A percentile compares a stretch with the other conserved stretches of the same genome.
Evolutionary conservation across 2,329 filamentous ascomycete species (phyloP).

Genomic region (Pseudogymnoascus sp.): DNA sequence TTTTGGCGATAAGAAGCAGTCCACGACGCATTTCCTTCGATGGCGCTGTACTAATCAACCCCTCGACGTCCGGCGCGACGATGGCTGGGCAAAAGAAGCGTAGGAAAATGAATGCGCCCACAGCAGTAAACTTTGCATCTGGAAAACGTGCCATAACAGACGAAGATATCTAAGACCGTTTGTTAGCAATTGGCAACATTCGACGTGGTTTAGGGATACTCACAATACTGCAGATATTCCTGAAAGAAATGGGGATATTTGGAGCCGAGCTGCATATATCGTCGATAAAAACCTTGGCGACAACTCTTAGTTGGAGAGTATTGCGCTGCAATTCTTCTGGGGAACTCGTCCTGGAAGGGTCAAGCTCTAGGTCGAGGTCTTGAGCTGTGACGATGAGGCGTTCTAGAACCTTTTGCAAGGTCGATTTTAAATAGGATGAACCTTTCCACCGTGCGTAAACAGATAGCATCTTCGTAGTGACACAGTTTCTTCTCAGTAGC

Average conservation of each 20-base stretch:
- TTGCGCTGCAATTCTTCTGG: constrained; percentile 59
- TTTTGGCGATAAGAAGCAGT: constrained; percentile 61
- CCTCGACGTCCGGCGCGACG: constrained; percentile 60
- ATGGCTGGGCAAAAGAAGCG: constrained; percentile 68
- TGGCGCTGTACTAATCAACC: constrained; percentile 51
- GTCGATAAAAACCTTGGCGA: constrained; percentile 64
- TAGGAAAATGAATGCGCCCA: constrained; percentile 64
- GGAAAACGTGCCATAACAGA: constrained; percentile 58
- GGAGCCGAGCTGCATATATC: constrained; percentile 58
- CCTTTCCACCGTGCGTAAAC: constrained; percentile 68
- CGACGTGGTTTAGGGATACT: constrained; percentile 25
- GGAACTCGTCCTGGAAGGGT: constrained; percentile 53
- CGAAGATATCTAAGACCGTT: constrained; percentile 43
- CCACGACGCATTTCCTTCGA: constrained; percentile 64
- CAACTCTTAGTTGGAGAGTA: constrained; percentile 55
- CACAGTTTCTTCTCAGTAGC: constrained; percentile 58
- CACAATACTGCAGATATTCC: constrained; percentile 60
- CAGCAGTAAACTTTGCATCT: constrained; percentile 64
- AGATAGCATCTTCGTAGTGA: constrained; percentile 66
- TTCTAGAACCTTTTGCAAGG: constrained; percentile 59
- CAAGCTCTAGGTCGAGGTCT: constrained; percentile 60
- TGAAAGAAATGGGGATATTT: constrained; percentile 55
- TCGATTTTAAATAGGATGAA: constrained; percentile 52
- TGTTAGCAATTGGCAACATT: constrained; percentile 11
- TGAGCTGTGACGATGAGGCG: constrained; percentile 59